Conservation (phyloP, 164 flowering plant genomes). For the Vitis rupestris region DNA sequence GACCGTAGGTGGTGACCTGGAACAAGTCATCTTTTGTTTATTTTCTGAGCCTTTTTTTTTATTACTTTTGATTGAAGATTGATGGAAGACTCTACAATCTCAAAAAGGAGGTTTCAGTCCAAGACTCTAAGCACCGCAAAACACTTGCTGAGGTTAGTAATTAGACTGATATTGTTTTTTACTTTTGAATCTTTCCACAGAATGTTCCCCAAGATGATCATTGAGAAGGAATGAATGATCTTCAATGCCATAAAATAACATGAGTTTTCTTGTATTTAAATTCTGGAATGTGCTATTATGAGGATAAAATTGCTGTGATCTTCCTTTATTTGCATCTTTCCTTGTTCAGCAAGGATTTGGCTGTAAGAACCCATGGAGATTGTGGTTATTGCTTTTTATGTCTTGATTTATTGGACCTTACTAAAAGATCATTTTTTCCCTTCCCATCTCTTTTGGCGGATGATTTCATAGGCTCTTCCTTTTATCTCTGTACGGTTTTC, state of each 20-base stretch:
- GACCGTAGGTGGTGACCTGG: background rate
- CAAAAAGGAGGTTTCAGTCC: conserved; percentile 84
- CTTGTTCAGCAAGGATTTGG: background rate
- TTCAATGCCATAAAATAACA: no score
- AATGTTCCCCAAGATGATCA: background rate
- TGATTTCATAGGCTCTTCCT: background rate
- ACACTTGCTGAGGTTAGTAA: conserved; percentile 87
- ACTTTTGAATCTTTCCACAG: background rate
- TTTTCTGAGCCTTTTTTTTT: conserved; percentile 1
- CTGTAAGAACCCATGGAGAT: background rate
- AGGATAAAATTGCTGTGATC: background rate
- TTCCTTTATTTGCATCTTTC: background rate
- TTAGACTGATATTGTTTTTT: background rate
- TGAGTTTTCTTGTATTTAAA: no score
- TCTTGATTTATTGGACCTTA: no score
- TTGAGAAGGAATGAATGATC: no score
- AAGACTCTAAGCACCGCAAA: conserved; percentile 88
- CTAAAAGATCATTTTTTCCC: no score
- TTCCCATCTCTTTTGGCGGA: background rate
- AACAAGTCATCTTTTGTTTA: background rate
- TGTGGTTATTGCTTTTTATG: background rate
- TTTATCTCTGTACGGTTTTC: background rate
- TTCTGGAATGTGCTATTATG: no score
- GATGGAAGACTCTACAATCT: conserved; percentile 73
- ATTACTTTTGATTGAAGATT: conserved; percentile 46